Base-by-base conservation (phyloP, 805 yeast genomes). In the Tetrapisispora phaffii region DNA sequence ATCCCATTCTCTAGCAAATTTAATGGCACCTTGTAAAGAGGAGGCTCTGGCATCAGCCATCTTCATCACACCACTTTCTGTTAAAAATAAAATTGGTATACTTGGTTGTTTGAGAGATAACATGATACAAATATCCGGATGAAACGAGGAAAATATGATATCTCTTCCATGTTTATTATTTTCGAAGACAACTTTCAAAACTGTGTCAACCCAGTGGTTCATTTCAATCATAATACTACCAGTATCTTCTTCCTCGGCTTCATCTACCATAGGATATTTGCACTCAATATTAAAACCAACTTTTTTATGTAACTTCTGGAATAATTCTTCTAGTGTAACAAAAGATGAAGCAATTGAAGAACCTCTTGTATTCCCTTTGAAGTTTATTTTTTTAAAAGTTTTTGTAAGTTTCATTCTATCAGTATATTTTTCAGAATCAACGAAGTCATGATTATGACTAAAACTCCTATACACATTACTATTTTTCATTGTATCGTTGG, bases 231-330 rank as follows among this genome's bases (percentile, higher is more conserved):
- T 86, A 50, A 85, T 71, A 51, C 82, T 83, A 16, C 95, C 96
- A 78, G 89, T 82, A 48, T 82, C 87, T 59, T 90, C 97, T 2
- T 72, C 73, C 60, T 88, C 84, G 0, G 95, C 89, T 66, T 90
- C 97, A 60, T 87, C 95, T 42, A 87, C 72, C 93, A 90, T 85
- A 1, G 97, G 97, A 60, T 88, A 90, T 60, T 90, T 88, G 65
- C 93, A 80, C 63, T 90, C 97, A 49, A 90, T 86, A 59, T 90
- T 90, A 68, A 93, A 89, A 0, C 97, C 97, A 15, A 89, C 94
- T 47, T 74, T 76, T 46, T 73, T 70, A 1, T 97, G 97, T 22
- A 90, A 67, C 52, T 85, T 85, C 56, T 75, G 74, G 68, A 90
- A 87, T 39, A 89, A 73, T 52, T 89, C 96, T 55, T 77, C 82